A percentile compares a stretch with the other conserved stretches of the same genome.
These are phyloP conservation scores for Cytospora piceicola DNA, from an alignment of 2,329 filamentous ascomycete genomes.

Conservation along the genomic window DNA sequence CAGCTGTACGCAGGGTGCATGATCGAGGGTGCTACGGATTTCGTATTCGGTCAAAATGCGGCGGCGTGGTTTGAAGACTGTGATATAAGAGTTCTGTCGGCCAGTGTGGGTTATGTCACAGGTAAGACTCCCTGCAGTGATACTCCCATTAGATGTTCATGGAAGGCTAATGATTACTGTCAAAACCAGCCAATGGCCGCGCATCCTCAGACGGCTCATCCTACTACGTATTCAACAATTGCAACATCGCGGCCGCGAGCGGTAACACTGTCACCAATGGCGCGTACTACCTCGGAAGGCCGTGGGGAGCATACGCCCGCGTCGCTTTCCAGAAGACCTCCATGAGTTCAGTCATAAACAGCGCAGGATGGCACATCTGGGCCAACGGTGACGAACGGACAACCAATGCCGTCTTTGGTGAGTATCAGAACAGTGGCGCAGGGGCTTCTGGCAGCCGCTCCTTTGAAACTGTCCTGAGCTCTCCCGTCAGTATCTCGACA, in stretches of 20 bases:
- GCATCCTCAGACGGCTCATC: slow-evolving; percentile 41
- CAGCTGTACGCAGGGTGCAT: slow-evolving; percentile 52
- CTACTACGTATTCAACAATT: slow-evolving; percentile 53
- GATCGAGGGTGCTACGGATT: slow-evolving; percentile 54
- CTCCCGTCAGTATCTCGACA: slow-evolving; percentile 40
- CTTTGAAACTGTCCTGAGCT: slow-evolving; percentile 43
- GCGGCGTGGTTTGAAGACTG: slow-evolving; percentile 49
- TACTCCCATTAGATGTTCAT: background rate
- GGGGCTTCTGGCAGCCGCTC: slow-evolving; percentile 59
- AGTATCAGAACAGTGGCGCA: slow-evolving; percentile 62
- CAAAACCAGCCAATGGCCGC: slow-evolving; percentile 46
- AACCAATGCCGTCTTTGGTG: slow-evolving; percentile 57
- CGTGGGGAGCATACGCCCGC: slow-evolving; percentile 51
- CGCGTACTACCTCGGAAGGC: slow-evolving; percentile 52
- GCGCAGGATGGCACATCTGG: slow-evolving; percentile 63
- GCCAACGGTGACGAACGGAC: slow-evolving; percentile 52
- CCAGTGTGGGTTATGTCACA: slow-evolving; percentile 46
- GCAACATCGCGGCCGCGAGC: slow-evolving; percentile 45
- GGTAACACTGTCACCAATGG: slow-evolving; percentile 44
- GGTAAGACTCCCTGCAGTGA: slow-evolving; percentile 37
- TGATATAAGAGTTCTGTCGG: slow-evolving; percentile 45
- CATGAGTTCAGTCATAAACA: slow-evolving; percentile 60
- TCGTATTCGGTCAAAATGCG: slow-evolving; percentile 51
- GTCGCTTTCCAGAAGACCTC: slow-evolving; percentile 54
- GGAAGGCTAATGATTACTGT: background rate